Conservation (phyloP, 2,329 filamentous ascomycete species). For the Clonostachys sp. region DNA sequence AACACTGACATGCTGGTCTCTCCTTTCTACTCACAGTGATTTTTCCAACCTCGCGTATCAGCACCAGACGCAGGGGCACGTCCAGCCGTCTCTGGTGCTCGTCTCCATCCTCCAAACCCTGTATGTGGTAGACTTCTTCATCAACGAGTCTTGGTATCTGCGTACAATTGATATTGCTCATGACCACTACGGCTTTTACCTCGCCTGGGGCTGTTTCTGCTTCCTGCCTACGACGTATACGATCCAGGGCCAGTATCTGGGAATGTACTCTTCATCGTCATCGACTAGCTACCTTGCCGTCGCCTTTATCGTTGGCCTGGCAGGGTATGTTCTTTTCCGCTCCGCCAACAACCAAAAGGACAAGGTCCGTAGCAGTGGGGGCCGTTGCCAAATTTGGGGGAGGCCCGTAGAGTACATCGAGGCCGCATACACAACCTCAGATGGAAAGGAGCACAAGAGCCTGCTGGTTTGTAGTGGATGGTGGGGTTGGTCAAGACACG, state of each 20-base stretch:
- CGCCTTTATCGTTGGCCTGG: conserved; percentile 12
- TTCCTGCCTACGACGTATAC: conserved; percentile 41
- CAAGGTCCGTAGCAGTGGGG: conserved; percentile 27
- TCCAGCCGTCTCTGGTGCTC: conserved; percentile 29
- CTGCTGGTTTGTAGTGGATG: conserved; percentile 18
- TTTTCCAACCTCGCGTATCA: conserved; percentile 26
- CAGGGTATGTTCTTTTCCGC: conserved; percentile 36
- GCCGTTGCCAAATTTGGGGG: conserved; percentile 36
- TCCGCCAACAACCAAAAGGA: conserved; percentile 40
- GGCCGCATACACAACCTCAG: conserved; percentile 31
- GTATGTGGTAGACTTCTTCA: conserved; percentile 43
- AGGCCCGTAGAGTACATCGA: conserved; percentile 27
- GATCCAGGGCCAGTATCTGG: conserved; percentile 40
- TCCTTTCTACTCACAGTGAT: conserved; percentile 5
- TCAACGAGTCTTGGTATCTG: conserved; percentile 44
- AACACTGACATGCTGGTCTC: too few species aligned
- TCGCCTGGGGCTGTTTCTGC: conserved; percentile 37
- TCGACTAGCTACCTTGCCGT: conserved; percentile 12
- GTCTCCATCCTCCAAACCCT: conserved; percentile 35
- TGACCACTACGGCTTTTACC: conserved; percentile 38
- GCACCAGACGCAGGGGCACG: conserved; percentile 30
- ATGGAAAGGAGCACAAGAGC: conserved; percentile 30
- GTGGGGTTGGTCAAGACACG: conserved; percentile 21
- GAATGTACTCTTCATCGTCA: conserved; percentile 26
- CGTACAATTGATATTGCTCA: conserved; percentile 37